A percentile compares a stretch with the other conserved stretches of the same genome.
Conservation (phyloP, 495 filamentous ascomycete genomes). For the Hyaloscypha variabilis region DNA sequence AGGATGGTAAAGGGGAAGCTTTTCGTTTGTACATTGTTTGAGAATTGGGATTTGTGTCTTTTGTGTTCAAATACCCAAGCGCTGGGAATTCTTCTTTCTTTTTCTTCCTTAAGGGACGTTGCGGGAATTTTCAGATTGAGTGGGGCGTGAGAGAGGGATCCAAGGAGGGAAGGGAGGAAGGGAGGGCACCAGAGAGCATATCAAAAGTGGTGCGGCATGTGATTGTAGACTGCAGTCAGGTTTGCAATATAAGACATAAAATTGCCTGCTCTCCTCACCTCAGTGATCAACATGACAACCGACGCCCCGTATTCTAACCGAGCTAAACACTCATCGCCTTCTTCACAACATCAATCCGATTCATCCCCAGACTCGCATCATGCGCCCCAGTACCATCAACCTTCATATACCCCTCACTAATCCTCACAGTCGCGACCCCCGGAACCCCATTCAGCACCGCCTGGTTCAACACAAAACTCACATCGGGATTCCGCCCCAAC, state of each 20-base stretch:
- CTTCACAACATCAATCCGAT: too few species aligned
- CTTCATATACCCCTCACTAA: too few species aligned
- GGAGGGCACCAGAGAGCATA: not conserved
- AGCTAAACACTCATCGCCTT: too few species aligned
- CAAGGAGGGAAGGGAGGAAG: not conserved
- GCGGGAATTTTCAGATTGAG: not conserved
- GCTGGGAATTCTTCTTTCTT: conserved; percentile 14
- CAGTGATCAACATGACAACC: too few species aligned
- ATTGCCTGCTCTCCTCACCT: conserved; percentile 15
- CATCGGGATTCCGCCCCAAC: too few species aligned
- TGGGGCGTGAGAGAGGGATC: not conserved
- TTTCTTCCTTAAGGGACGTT: not conserved
- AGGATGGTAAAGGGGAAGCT: not conserved
- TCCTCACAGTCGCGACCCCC: too few species aligned
- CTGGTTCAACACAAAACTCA: too few species aligned
- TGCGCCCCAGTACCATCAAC: too few species aligned
- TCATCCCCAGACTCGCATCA: too few species aligned
- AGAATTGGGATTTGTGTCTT: not conserved
- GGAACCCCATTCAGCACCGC: too few species aligned
- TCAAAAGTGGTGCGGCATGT: conserved; percentile 19
- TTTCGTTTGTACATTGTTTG: not conserved
- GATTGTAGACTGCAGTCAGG: conserved; percentile 23
- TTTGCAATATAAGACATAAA: conserved; percentile 28
- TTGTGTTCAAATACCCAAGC: conserved; percentile 8
- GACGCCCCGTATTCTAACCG: too few species aligned